These are phyloP conservation scores for Podaxis pistillaris DNA, from an alignment of 768 basidiomycete genomes.

Conservation along the genomic window DNA sequence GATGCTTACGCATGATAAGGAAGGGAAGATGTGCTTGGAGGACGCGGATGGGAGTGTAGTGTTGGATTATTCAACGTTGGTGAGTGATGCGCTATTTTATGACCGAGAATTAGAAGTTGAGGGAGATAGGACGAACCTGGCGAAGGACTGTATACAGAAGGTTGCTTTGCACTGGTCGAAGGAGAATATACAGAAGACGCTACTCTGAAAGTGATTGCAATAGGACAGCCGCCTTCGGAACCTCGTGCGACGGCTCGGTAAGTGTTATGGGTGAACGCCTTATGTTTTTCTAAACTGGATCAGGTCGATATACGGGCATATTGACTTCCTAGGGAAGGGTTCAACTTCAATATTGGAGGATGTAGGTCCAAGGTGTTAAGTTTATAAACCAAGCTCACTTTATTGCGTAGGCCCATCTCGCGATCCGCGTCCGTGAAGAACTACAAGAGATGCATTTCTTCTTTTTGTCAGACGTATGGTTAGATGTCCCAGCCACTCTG, in stretches of 20 bases:
- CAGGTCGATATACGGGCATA: conserved; percentile 92
- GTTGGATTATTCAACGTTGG: conserved; percentile 85
- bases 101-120: background rate
- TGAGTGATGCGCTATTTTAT: conserved; percentile 33
- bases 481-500: conserved; percentile 86
- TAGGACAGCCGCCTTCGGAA: conserved; percentile 98
- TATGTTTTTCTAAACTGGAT: conserved; percentile 10
- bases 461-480: conserved; percentile 93
- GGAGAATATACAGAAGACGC: conserved; percentile 96
- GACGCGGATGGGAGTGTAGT: conserved; percentile 90
- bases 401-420: conserved; percentile 53
- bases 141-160: conserved; percentile 95
- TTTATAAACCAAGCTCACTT: conserved; percentile 5
- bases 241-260: conserved; percentile 81
- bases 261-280: conserved; percentile 17
- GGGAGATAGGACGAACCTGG: conserved; percentile 74
- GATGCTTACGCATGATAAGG: conserved; percentile 86
- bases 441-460: conserved; percentile 82
- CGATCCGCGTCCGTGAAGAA: conserved; percentile 63
- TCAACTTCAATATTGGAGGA: conserved; percentile 89
- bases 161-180: conserved; percentile 91
- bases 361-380: conserved; percentile 42
- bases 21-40: conserved; percentile 88
- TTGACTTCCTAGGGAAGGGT: conserved; percentile 96
- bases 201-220: conserved; percentile 83